Evolutionary conservation across 371 early-diverging fungal species (phyloP), one percentile per base, ranked within the genome.

Genomic region (Mortierella sp.): DNA sequence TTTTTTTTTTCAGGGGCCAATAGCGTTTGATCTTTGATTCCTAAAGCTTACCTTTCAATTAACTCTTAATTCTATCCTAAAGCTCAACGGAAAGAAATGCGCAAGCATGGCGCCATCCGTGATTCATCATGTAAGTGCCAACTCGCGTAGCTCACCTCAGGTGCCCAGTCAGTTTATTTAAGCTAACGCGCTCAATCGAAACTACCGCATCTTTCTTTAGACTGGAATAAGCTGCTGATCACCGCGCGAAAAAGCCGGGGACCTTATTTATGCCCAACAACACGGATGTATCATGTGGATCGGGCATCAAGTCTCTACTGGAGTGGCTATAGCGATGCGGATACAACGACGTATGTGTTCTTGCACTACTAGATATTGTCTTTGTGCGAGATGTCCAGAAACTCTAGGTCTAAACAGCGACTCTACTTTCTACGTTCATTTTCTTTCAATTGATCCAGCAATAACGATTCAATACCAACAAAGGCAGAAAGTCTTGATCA

Each of bases 81-180:
- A 79, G 80, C 75, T n/a, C 80, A 79, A 59, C 63, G 80, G 59
- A 79, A 75, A 57, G 75, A 79, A 62, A 75, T 79, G 80, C 75
- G 80, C 3, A 79, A 79, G 52, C 75, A 75, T 52, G 80, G 71
- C 18, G 80, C 80, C 28, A 68, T 79, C 18, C 75, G 72, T 5
- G 80, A 79, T 52, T 64, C 80, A 18, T 64, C 61, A 35, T 75
- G 80, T 79, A 79, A n/a, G 78, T 63, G 24, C 5, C 49, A 20
- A 20, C 57, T 22, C 28, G 26, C 28, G 6, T 26, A 22, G 52
- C n/a, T 52, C 20, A 18, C 26, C 3, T 52, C 9, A 22, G 18
- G 1, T 18, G 1, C 20, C 26, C 22, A 24, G 8, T 11, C 43
- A 40, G 43, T 1, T 40, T 40, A 40, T 40, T 40, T 14, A 40